Evolutionary conservation across 169 alveolate genomes (phyloP), one percentile per base, ranked within the genome.

Genomic region (Prorocentrum cordatum): DNA sequence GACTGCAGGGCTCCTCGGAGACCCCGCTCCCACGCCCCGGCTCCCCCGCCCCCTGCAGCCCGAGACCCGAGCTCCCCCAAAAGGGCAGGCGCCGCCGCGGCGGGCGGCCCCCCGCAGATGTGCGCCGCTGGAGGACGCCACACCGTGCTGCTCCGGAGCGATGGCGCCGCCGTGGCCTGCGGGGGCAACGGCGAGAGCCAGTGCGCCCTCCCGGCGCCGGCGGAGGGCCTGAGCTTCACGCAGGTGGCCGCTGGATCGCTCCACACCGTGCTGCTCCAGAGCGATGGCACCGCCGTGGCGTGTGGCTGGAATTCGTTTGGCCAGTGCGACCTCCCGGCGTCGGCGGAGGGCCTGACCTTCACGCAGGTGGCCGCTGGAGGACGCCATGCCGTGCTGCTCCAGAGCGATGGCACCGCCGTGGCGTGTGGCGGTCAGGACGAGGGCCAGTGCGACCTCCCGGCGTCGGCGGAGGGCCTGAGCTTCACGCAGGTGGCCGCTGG

Each of bases 401-500:
- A 33, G 36, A 67, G 61, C 9, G 59, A 67, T 36, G 79, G 79
- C 3, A 32, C 4, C 7, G 58, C 38, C 10, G 79, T 67, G 18
- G 58, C 79, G 18, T 67, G 59, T n/a, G 79, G 79, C 3, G 27
- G 24, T 4, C 32, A 67, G 20, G 33, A 18, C n/a, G 35, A 67
- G 10, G 79, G 79, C 3, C 47, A 67, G 24, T 67, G 79, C 54
- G 36, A 24, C 38, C 4, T 67, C 36, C 79, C 79, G 18, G 35
- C 47, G 6, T 24, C 36, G 24, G 61, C 32, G 2, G 22, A 3
- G 18, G 79, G 79, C 24, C 20, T 36, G 59, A 3, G 59, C 12
- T 67, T 35, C 79, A 20, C 35, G 4, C 79, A 67, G 79, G 79
- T 67, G 18, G 32, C 79, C 36, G 79, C 79, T 4, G 79, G 79